A percentile compares a stretch with the other conserved stretches of the same genome.
Evolutionary conservation across 1,284 basidiomycete genomes (phyloP).

Genomic region (Rhodotorula glutinis): DNA sequence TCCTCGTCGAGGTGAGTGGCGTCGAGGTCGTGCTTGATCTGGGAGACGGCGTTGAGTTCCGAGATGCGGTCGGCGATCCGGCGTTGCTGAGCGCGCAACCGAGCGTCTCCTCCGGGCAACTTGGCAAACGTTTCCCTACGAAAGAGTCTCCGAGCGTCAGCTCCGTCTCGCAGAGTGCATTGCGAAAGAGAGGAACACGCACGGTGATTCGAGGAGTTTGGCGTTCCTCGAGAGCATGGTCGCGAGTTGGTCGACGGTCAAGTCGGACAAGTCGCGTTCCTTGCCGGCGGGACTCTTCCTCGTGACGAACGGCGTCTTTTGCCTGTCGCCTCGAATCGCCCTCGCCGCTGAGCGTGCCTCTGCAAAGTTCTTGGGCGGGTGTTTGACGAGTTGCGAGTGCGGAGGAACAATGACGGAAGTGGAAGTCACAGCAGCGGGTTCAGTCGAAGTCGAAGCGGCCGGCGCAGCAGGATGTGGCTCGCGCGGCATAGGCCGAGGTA

Average conservation of each 20-base stretch:
- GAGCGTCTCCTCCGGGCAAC: conserved; percentile 30
- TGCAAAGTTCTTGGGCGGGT: conserved; percentile 20
- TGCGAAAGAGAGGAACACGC: background rate
- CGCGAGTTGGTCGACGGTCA: conserved; percentile 21
- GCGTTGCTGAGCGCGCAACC: conserved; percentile 16
- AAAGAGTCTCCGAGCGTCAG: too few relatives aligned
- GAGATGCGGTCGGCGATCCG: conserved; percentile 21
- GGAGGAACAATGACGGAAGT: background rate
- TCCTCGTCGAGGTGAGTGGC: conserved; percentile 18
- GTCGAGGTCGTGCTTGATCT: conserved; percentile 21
- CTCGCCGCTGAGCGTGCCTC: conserved; percentile 12
- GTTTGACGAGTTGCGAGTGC: background rate
- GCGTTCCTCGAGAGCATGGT: conserved; percentile 22
- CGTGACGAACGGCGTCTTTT: conserved; percentile 28
- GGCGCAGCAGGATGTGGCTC: conserved; percentile 2
- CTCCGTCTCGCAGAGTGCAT: background rate
- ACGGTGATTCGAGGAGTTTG: conserved; percentile 26
- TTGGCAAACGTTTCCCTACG: conserved; percentile 15
- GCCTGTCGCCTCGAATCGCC: conserved; percentile 1
- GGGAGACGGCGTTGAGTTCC: conserved; percentile 19
- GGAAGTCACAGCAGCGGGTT: background rate
- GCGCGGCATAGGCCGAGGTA: conserved; percentile 9
- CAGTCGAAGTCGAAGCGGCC: background rate
- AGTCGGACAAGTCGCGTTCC: conserved; percentile 25
- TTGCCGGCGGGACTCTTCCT: conserved; percentile 16